These are phyloP conservation scores for Nemania sp. DNA, from an alignment of 2,329 filamentous ascomycete species.

Conservation along the genomic window DNA sequence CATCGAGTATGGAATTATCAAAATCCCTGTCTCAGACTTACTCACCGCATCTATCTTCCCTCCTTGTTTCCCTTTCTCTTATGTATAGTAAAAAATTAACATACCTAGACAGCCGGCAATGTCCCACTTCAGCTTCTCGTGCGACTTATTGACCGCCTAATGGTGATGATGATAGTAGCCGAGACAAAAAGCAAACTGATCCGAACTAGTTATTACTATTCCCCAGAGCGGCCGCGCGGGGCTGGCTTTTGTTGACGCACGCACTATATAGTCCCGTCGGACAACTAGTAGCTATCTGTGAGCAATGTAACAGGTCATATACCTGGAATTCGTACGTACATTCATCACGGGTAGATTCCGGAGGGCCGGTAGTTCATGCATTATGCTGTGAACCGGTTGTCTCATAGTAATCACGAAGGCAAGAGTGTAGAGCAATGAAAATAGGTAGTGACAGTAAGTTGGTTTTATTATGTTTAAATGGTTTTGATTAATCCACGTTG, in stretches of 20 bases:
- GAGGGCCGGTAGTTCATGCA: conserved; percentile 26
- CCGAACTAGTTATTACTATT: conserved; percentile 13
- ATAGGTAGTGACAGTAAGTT: background rate
- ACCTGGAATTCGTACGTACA: background rate
- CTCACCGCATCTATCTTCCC: conserved; percentile 15
- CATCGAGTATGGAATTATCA: background rate
- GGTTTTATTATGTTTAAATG: conserved; percentile 15
- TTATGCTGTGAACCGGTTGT: background rate
- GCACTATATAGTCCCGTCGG: conserved; percentile 17
- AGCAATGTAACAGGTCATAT: background rate
- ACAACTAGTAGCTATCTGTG: background rate
- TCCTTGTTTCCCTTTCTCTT: background rate
- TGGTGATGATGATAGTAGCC: conserved; percentile 18
- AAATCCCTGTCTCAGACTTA: conserved; percentile 9
- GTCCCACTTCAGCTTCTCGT: background rate
- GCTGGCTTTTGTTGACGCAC: conserved; percentile 10
- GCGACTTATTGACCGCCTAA: conserved; percentile 4
- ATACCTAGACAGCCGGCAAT: conserved; percentile 5
- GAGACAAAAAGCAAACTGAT: conserved; percentile 35
- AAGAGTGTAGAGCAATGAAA: background rate
- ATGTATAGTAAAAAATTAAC: background rate
- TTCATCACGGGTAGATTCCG: conserved; percentile 6
- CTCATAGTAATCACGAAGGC: background rate
- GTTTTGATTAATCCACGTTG: conserved; percentile 25
- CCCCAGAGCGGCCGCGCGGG: conserved; percentile 19